phyloP scores from a whole-genome alignment of 495 filamentous ascomycete genomes.

The Cercophora samala region DNA sequence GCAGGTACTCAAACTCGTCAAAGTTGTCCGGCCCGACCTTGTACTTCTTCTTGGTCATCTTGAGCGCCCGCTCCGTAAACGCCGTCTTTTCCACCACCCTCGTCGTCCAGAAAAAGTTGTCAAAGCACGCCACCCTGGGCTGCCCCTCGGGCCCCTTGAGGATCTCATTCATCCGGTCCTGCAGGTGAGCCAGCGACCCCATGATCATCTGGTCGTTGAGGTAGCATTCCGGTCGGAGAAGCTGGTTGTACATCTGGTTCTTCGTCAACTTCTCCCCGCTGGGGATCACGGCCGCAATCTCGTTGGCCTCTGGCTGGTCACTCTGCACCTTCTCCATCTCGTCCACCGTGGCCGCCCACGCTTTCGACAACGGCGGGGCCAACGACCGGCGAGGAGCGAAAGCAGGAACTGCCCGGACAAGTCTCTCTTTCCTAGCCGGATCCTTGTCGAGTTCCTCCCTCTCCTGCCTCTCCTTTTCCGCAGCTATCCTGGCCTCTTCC shows the following conservation, averaged over 20 bases:
- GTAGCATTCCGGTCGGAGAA: slow-evolving; percentile 59
- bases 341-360: slow-evolving; percentile 33
- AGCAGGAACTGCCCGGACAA: slow-evolving; percentile 16
- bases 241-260: slow-evolving; percentile 58
- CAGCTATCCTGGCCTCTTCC: slow-evolving; percentile 17
- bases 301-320: neutral
- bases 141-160: slow-evolving; percentile 44
- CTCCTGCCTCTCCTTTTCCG: slow-evolving; percentile 16
- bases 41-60: slow-evolving; percentile 28
- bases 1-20: slow-evolving; percentile 41
- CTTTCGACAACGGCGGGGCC: slow-evolving; percentile 27
- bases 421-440: slow-evolving; percentile 10
- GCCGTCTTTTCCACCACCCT: slow-evolving; percentile 46
- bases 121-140: slow-evolving; percentile 68
- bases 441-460: too few relatives aligned
- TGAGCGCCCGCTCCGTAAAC: slow-evolving; percentile 26
- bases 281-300: too few relatives aligned
- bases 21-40: slow-evolving; percentile 40
- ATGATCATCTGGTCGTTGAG: slow-evolving; percentile 84
- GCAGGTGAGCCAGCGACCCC: slow-evolving; percentile 58
- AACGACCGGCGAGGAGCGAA: slow-evolving; percentile 24
- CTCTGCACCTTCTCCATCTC: too few relatives aligned
- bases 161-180: slow-evolving; percentile 55
- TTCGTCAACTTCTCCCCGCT: too few relatives aligned
- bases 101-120: slow-evolving; percentile 66